Evolutionary conservation across 2,329 filamentous ascomycete genomes (phyloP), one percentile per base, ranked within the genome.

Genomic region (Scedosporium aurantiacum): DNA sequence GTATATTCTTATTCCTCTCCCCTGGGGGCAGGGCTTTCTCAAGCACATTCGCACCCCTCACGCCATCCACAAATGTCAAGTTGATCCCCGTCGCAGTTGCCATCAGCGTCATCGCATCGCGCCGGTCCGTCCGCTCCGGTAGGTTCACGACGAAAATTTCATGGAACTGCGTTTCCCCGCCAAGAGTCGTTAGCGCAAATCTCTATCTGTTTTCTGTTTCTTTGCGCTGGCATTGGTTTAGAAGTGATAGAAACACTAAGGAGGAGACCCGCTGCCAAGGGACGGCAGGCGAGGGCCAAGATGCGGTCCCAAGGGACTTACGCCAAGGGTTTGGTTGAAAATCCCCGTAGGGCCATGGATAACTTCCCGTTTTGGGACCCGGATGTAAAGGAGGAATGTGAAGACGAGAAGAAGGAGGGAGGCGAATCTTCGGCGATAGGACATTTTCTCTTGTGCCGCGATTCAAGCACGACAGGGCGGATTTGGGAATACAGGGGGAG

Each of bases 61-160:
- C 69, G 2, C 79, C 81, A 23, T 79, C 74, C 1, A 79, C 67
- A 67, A 76, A 82, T 1, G 75, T 73, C 27, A 82, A 66, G 0
- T 72, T 66, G 5, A 83, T 65, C 8, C 74, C 73, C 37, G 72
- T 79, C 7, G 79, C 71, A 1, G 75, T 73, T 1, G 78, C 78
- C 2, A 77, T 75, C 5, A 82, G 69, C 0, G 73, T 70, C 66
- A 83, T 75, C 2, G 75, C 72, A 70, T 83, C 79, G 54, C 78
- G 75, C 10, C 79, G 75, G 64, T 83, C 81, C 21, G 74, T 78
- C 3, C 81, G 71, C 21, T 72, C 72, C 0, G 79, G 77, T 3
- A 83, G 72, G 55, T 78, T 81, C 55, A 84, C 74, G 28, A 79
- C 78, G 63, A 82, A 75, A n/a, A 83, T 78, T 59, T 78, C 74